Evolutionary conservation across 805 yeast genomes (phyloP), one percentile per base, ranked within the genome.

Genomic region (Kuraishia hungarica): DNA sequence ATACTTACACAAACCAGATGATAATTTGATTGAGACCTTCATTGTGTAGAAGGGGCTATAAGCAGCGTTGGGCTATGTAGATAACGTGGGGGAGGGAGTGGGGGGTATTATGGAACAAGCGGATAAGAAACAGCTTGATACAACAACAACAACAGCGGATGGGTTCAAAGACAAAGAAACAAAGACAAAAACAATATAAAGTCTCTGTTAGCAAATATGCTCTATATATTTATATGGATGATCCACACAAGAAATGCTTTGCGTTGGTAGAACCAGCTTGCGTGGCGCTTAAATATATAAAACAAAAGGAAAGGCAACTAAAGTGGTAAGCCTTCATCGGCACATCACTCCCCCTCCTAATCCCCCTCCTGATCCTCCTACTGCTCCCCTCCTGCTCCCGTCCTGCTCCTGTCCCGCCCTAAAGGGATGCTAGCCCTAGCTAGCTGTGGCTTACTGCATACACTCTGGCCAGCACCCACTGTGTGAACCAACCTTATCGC

Each of bases 1-100:
- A 20, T 17, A 52, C 53, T 11, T 46, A 52, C 53, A 48, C 23
- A 22, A 60, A 52, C 76, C 80, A 22, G 80, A 74, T 23, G 78
- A 67, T 58, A 76, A 67, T 67, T 80, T 75, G 63, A 80, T 72
- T 26, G 76, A 72, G 50, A 79, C 74, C 64, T 77, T 79, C 84
- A 80, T 80, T 23, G 23, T 39, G 19, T 47, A 23, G 19, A 21
- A 52, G 51, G 50, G 17, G 50, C 50, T 28, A 11, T 19, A 17
- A 29, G 48, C 21, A 23, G 39, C 11, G 53, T 21, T 48, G 23
- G 47, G 20, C 35, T 50, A 26, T 52, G n/a, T 52, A 49, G 52
- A 26, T 50, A 35, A 35, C 39, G 52, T 24, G 52, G 24, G 23
- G 43, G 43, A 13, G 43, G 5, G 11, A 3, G 3, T 35, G 43